Percentiles rank a stretch among this genome's conserved stretches.
Conservation (phyloP, 2,329 filamentous ascomycete genomes). For the Tolypocladium amazonense region DNA sequence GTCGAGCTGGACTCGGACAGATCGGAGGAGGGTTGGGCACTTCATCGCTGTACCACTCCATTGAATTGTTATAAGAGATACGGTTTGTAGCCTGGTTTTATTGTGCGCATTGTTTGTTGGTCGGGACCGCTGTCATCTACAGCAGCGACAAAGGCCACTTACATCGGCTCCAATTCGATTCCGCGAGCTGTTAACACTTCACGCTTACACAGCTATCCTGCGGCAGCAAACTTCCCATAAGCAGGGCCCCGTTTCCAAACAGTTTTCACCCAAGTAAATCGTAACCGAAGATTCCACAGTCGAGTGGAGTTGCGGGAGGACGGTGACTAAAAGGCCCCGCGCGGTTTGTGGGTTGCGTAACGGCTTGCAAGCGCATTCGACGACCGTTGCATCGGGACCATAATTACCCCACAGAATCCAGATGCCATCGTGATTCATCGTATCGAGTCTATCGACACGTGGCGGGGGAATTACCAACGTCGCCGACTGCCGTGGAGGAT, state of each 20-base stretch:
- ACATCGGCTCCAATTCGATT: background rate
- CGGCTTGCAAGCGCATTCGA: background rate
- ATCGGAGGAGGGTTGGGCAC: background rate
- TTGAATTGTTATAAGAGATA: background rate
- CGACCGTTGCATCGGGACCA: background rate
- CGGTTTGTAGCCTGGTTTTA: background rate
- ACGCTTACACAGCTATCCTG: background rate
- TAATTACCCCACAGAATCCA: background rate
- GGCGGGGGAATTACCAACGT: background rate
- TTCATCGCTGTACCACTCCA: no score
- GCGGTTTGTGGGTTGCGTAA: background rate
- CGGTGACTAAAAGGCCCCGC: background rate
- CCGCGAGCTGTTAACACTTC: background rate
- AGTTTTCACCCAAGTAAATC: no score
- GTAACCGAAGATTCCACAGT: background rate
- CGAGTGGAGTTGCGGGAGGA: background rate
- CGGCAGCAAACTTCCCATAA: background rate
- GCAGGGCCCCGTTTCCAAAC: background rate
- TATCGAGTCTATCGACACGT: background rate
- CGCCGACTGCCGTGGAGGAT: background rate
- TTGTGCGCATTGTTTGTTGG: background rate
- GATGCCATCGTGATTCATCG: background rate
- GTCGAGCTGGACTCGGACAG: background rate
- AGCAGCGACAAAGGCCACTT: background rate
- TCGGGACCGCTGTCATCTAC: background rate